Percentiles rank a stretch among this genome's conserved stretches.
Conservation (phyloP, 768 basidiomycete species). For the Amanita fuliginea region DNA sequence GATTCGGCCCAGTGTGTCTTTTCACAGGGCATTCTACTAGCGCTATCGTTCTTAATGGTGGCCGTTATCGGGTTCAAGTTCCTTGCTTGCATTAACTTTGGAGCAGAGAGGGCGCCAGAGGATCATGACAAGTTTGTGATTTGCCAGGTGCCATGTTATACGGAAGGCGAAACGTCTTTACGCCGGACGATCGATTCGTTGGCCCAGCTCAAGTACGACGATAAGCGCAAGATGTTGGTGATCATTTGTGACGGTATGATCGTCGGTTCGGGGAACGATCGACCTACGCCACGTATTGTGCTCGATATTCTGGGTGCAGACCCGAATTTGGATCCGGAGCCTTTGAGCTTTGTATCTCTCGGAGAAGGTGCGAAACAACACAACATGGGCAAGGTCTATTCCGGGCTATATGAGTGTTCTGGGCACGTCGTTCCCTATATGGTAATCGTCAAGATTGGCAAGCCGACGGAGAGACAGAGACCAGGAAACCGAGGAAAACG, state of each 20-base stretch:
- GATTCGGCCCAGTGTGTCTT: conserved; percentile 89
- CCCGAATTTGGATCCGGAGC: conserved; percentile 88
- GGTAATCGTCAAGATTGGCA: conserved; percentile 88
- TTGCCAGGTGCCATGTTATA: conserved; percentile 98
- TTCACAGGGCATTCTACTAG: conserved; percentile 83
- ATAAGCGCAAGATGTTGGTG: conserved; percentile 91
- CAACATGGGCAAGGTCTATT: conserved; percentile 98
- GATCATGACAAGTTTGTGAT: conserved; percentile 97
- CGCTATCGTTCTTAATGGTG: conserved; percentile 86
- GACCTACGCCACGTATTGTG: conserved; percentile 92
- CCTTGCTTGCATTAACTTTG: conserved; percentile 81
- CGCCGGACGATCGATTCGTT: conserved; percentile 88
- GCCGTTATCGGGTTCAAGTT: conserved; percentile 95
- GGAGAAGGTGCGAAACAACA: conserved; percentile 95
- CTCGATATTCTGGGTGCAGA: conserved; percentile 94
- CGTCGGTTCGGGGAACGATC: conserved; percentile 92
- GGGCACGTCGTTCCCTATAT: conserved; percentile 96
- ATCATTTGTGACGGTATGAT: conserved; percentile 98
- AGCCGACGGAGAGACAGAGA: conserved; percentile 84
- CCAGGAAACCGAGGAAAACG: conserved; percentile 98
- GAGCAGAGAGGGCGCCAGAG: conserved; percentile 71
- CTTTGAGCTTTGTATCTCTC: conserved; percentile 85
- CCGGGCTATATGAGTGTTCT: conserved; percentile 85
- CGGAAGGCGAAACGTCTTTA: conserved; percentile 84
- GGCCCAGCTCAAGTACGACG: conserved; percentile 91